Conservation (phyloP, 2,329 filamentous ascomycete genomes). For the Pseudophaeomoniella oleicola region DNA sequence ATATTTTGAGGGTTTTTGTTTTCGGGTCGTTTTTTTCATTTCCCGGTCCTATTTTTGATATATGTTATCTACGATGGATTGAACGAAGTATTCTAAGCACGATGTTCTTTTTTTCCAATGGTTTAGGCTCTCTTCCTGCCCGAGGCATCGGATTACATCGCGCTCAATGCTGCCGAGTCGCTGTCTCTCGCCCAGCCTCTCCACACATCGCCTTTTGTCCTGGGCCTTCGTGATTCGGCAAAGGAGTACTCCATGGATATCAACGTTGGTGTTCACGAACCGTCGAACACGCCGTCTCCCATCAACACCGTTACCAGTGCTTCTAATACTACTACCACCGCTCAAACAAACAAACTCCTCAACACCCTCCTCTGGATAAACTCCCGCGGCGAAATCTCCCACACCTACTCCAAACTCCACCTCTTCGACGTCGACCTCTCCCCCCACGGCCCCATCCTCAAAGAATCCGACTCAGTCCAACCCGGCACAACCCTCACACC, state of each 20-base stretch:
- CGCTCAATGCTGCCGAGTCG: constrained; percentile 50
- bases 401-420: constrained; percentile 77
- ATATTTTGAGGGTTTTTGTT: too few relatives aligned
- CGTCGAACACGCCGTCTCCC: constrained; percentile 28
- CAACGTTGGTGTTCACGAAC: constrained; percentile 79
- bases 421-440: constrained; percentile 62
- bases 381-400: constrained; percentile 39
- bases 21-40: neutral
- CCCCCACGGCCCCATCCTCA: constrained; percentile 36
- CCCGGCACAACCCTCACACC: constrained; percentile 47
- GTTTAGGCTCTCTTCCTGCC: constrained; percentile 72
- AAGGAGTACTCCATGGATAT: constrained; percentile 50
- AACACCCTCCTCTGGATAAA: constrained; percentile 57
- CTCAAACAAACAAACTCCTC: constrained; percentile 36
- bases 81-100: too few relatives aligned
- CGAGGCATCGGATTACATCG: constrained; percentile 84
- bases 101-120: constrained; percentile 1
- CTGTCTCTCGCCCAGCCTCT: constrained; percentile 56
- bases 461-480: constrained; percentile 55
- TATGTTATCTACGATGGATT: neutral
- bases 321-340: too few relatives aligned
- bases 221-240: constrained; percentile 58
- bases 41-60: neutral
- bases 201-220: constrained; percentile 55
- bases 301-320: too few relatives aligned